These are phyloP conservation scores for Globisporangium sylvaticum DNA, from an alignment of 352 stramenopile genomes.

Conservation along the genomic window DNA sequence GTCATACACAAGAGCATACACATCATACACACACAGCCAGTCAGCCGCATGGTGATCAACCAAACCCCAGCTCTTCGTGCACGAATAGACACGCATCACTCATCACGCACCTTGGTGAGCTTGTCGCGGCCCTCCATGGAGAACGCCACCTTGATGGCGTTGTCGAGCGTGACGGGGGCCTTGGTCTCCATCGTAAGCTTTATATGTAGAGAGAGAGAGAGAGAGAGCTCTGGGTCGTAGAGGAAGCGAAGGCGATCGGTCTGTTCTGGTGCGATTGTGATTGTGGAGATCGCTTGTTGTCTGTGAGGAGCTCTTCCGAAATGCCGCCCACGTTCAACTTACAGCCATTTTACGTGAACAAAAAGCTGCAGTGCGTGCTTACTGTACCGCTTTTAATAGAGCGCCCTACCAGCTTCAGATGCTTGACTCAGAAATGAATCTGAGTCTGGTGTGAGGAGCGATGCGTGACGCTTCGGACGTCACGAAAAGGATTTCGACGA, in stretches of 20 bases:
- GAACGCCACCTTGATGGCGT: constrained; percentile 62
- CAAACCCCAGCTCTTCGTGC: not conserved
- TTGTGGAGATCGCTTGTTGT: not conserved
- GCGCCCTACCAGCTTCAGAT: too few relatives aligned
- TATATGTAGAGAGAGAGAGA: not conserved
- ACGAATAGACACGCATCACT: not conserved
- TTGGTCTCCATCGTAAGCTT: constrained; percentile 37
- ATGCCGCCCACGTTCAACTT: constrained; percentile 12
- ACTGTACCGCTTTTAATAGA: constrained; percentile 19
- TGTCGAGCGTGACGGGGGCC: constrained; percentile 58
- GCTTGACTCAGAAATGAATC: not conserved
- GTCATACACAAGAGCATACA: not conserved
- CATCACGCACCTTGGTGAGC: constrained; percentile 69
- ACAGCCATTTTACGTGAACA: constrained; percentile 28
- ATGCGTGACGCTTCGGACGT: constrained; percentile 7
- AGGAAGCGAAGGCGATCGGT: not conserved
- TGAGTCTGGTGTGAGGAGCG: not conserved
- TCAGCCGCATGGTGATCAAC: not conserved
- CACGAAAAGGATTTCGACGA: not conserved
- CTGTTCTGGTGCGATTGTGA: not conserved
- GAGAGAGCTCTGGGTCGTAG: not conserved
- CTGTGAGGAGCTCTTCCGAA: not conserved
- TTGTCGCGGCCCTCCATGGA: constrained; percentile 84
- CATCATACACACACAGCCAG: constrained; percentile 4
- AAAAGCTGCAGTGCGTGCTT: constrained; percentile 21